Conservation (phyloP, 306 rosid genomes). For the Nissolia schottii region DNA sequence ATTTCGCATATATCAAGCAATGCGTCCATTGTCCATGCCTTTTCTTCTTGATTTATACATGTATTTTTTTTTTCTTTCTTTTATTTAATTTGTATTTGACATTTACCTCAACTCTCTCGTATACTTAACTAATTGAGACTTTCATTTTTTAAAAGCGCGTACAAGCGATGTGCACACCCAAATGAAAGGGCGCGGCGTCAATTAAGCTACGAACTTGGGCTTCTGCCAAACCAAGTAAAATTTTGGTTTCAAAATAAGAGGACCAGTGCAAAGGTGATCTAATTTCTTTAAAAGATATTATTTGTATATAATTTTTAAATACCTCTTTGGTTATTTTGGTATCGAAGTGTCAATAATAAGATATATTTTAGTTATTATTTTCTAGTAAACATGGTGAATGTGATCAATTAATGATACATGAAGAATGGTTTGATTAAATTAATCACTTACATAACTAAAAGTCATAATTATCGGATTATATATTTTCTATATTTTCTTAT, state of each 20-base stretch:
- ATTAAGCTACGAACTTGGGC: conserved; percentile 40
- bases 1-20: neutral
- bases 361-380: too few species aligned
- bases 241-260: conserved; percentile 77
- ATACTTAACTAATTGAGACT: neutral
- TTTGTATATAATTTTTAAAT: too few species aligned
- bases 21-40: neutral
- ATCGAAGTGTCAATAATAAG: too few species aligned
- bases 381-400: too few species aligned
- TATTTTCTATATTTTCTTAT: neutral
- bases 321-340: too few species aligned
- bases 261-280: too few species aligned
- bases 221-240: conserved; percentile 48
- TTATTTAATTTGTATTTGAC: neutral
- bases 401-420: too few species aligned
- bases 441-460: too few species aligned
- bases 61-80: neutral
- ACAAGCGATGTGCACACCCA: conserved; percentile 47
- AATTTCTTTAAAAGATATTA: too few species aligned
- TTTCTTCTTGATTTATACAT: neutral
- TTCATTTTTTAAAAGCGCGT: conserved; percentile 33
- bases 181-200: conserved; percentile 39
- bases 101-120: neutral
- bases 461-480: too few species aligned
- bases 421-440: too few species aligned